phyloP scores from a whole-genome alignment of 441 rosid species.

The Populus hybrid region DNA sequence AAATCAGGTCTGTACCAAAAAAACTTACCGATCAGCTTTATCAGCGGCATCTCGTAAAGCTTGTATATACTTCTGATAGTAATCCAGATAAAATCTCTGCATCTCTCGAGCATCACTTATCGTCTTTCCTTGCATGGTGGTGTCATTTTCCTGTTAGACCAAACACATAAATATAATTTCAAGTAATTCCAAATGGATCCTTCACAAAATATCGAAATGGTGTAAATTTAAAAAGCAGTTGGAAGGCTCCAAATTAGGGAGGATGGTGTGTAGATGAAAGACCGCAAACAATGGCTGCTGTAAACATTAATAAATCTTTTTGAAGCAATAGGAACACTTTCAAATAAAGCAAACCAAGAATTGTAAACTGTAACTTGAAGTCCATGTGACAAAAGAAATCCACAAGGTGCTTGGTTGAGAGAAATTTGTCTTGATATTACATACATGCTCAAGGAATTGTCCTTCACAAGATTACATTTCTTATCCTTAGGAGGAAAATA shows the following conservation, averaged over 20 bases:
- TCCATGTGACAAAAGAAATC: background rate
- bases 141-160: conserved; percentile 74
- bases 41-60: conserved; percentile 95
- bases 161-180: background rate
- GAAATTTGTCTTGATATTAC: background rate
- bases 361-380: background rate
- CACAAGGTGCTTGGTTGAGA: background rate
- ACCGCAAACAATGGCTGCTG: background rate
- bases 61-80: conserved; percentile 87
- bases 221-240: background rate
- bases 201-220: background rate
- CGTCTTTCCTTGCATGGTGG: conserved; percentile 80
- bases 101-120: conserved; percentile 97
- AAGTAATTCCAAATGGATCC: background rate
- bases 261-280: background rate
- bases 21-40: conserved; percentile 94
- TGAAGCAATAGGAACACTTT: background rate
- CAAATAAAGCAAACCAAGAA: background rate
- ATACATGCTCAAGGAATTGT: background rate
- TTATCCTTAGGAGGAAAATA: background rate
- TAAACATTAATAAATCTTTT: no score
- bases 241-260: background rate
- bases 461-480: background rate
- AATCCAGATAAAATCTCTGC: conserved; percentile 95
- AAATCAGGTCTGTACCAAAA: background rate